Base-by-base conservation (phyloP, 2,329 filamentous ascomycete genomes). In the Scytalidium sp. region DNA sequence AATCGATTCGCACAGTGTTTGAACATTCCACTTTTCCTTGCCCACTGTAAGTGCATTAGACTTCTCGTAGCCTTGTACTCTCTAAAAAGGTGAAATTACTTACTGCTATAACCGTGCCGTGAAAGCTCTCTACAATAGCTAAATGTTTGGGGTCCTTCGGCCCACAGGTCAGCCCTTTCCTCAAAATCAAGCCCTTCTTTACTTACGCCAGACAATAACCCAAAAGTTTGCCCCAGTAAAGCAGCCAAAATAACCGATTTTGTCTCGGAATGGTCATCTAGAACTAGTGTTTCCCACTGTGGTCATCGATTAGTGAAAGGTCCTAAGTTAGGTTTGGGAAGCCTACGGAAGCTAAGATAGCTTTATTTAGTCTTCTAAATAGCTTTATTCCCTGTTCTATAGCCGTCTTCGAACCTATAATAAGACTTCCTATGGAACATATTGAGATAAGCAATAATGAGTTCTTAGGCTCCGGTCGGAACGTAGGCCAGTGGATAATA, bases 51-150 rank as follows among this genome's bases (percentile, higher is more conserved):
- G 17, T 36, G 5, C 46, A 45, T 47, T 36, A 20, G 27, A 32
- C 13, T 22, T 13, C n/a, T n/a, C n/a, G n/a, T n/a, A n/a, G n/a
- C n/a, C n/a, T n/a, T n/a, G n/a, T 47, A 11, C 13, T 27, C 29
- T n/a, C 23, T 15, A 19, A 17, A 41, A 11, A 23, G 43, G n/a
- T n/a, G 43, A 47, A 27, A 39, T 17, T 46, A 50, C 43, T 47
- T 52, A 56, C 54, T 29, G 52, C 49, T 43, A 53, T 50, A 19
- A 56, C 43, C 22, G 49, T 48, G 6, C 52, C 50, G 41, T 53
- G 51, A 21, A 56, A 50, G 3, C 45, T 21, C 39, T 56, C 49
- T 17, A 53, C 49, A 17, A 52, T 43, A 6, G 45, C 48, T 2
- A 56, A 43, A 44, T 56, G 45, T 32, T 46, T 47, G 11, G 53